Evolutionary conservation across 441 rosid species (phyloP).

Genomic region (Gossypium aridum): DNA sequence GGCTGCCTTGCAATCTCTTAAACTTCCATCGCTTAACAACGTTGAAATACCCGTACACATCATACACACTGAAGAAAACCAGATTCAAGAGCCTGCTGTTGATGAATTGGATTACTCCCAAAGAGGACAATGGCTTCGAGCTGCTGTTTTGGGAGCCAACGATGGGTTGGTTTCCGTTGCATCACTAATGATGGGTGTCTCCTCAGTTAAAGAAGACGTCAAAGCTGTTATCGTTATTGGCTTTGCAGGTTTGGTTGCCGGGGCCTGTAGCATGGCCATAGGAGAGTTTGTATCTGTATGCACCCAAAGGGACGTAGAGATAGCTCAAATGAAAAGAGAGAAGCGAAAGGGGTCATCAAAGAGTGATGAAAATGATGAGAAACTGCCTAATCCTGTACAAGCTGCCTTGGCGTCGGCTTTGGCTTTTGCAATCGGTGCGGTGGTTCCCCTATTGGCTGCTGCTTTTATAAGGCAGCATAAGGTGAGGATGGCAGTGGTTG

Average conservation of each 20-base stretch:
- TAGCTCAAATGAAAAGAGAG: not conserved
- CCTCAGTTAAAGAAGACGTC: not conserved
- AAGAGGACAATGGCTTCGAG: not conserved
- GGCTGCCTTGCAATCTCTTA: not conserved
- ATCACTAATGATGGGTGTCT: not conserved
- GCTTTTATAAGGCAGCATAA: slow-evolving; percentile 58
- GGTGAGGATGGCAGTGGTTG: slow-evolving; percentile 46
- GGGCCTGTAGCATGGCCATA: not conserved
- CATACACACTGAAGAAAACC: not conserved
- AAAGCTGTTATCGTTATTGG: not conserved
- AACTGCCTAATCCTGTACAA: slow-evolving; percentile 63
- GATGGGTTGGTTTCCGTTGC: not conserved
- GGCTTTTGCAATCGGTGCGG: slow-evolving; percentile 70
- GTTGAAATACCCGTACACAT: not conserved
- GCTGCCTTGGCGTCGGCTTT: slow-evolving; percentile 80
- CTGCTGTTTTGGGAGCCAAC: not conserved
- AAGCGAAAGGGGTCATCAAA: not conserved
- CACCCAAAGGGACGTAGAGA: not conserved
- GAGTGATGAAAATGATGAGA: slow-evolving; percentile 1
- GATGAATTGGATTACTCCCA: not conserved
- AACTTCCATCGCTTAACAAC: not conserved
- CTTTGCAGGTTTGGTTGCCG: not conserved
- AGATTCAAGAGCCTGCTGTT: not conserved
- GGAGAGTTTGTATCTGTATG: not conserved
- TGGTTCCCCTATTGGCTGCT: slow-evolving; percentile 74